Conservation (phyloP, 345 rosid genomes). For the Arabidopsis suecica region DNA sequence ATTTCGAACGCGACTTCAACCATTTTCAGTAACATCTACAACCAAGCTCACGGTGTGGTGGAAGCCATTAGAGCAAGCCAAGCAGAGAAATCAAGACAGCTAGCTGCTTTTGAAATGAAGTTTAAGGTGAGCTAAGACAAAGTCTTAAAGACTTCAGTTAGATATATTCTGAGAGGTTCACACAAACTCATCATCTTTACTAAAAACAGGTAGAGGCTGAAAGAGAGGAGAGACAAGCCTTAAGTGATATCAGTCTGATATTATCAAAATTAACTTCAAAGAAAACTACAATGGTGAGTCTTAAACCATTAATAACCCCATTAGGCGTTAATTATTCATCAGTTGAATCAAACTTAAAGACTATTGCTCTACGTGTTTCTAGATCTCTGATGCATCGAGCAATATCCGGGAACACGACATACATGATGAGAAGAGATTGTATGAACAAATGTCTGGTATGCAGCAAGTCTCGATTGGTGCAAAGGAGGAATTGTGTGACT, state of each 20-base stretch:
- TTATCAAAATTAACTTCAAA: conserved; percentile 65
- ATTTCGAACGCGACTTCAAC: conserved; percentile 62
- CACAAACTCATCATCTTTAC: neutral
- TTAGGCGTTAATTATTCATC: neutral
- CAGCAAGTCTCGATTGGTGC: conserved; percentile 66
- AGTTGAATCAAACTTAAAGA: neutral
- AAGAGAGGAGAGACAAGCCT: conserved; percentile 75
- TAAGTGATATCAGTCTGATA: conserved; percentile 66
- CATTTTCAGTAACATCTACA: conserved; percentile 61
- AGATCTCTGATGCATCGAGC: conserved; percentile 75
- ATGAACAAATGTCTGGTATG: conserved; percentile 59
- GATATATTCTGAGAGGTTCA: neutral
- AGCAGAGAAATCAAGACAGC: conserved; percentile 52
- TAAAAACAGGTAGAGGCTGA: conserved; percentile 75
- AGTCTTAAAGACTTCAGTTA: conserved; percentile 26
- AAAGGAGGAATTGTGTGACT: conserved; percentile 54
- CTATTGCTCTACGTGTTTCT: conserved; percentile 24
- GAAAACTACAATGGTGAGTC: conserved; percentile 69
- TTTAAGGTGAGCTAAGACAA: conserved; percentile 57
- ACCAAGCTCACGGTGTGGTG: conserved; percentile 62
- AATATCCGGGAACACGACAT: conserved; percentile 49
- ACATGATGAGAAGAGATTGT: conserved; percentile 61
- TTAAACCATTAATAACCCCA: neutral
- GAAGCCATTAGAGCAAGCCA: conserved; percentile 59
- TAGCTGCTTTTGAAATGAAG: conserved; percentile 61